Evolutionary conservation across 371 early-diverging fungal genomes (phyloP).

Genomic region (Batkoa obscura): DNA sequence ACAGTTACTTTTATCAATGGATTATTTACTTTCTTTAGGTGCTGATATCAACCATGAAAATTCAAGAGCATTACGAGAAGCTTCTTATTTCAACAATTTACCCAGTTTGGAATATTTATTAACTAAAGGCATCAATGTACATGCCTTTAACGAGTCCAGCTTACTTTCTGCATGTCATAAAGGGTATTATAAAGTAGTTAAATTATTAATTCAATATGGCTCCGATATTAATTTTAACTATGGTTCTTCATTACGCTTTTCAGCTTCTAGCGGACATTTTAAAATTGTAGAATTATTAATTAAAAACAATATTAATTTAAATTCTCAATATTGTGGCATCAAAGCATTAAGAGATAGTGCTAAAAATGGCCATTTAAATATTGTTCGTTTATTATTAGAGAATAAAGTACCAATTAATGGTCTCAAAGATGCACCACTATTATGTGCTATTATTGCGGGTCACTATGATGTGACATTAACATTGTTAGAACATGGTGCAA

Average conservation of each 20-base stretch:
- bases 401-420: neutral
- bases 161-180: slow-evolving; percentile 34
- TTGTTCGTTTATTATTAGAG: neutral
- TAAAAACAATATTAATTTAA: slow-evolving; percentile 10
- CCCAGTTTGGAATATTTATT: neutral
- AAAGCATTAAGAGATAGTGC: neutral
- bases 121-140: neutral
- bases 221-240: slow-evolving; percentile 30
- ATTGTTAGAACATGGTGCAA: neutral
- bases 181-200: slow-evolving; percentile 23
- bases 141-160: slow-evolving; percentile 11
- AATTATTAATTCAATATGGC: slow-evolving; percentile 26
- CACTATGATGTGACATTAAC: neutral
- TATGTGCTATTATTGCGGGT: neutral
- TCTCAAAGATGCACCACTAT: neutral
- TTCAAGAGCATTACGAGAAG: neutral
- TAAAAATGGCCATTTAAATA: neutral
- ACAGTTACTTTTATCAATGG: too few relatives aligned
- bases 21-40: too few relatives aligned
- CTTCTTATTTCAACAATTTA: neutral
- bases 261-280: slow-evolving; percentile 24
- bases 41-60: too few relatives aligned
- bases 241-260: slow-evolving; percentile 27
- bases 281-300: slow-evolving; percentile 27
- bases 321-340: neutral